Conservation (phyloP, 768 basidiomycete species). For the Hericium rajendrae region DNA sequence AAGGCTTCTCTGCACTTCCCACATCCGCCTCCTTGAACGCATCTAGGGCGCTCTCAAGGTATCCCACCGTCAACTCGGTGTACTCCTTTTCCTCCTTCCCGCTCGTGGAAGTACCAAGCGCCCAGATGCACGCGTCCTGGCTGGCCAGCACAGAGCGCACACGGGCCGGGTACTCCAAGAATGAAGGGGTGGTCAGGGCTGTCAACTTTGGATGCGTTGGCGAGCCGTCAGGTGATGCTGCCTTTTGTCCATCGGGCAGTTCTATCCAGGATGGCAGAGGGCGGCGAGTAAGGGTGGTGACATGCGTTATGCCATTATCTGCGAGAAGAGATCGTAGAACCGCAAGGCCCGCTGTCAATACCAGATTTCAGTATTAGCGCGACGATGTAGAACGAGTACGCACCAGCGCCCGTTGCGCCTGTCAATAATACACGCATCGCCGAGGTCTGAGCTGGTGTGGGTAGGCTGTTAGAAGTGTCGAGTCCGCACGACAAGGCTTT, state of each 20-base stretch:
- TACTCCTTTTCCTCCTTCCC: slow-evolving; percentile 13
- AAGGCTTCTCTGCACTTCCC: slow-evolving; percentile 14
- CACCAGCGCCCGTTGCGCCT: slow-evolving; percentile 12
- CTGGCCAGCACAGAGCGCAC: slow-evolving; percentile 11
- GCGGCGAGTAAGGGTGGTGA: slow-evolving; percentile 19
- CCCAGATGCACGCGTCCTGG: slow-evolving; percentile 21
- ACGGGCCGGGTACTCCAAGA: slow-evolving; percentile 10
- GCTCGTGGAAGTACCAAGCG: slow-evolving; percentile 11
- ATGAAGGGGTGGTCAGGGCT: slow-evolving; percentile 14
- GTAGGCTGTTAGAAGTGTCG: too few relatives aligned
- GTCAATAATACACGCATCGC: slow-evolving; percentile 7
- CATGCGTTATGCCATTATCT: slow-evolving; percentile 9
- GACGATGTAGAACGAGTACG: background rate
- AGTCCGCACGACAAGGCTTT: too few relatives aligned
- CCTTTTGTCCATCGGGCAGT: slow-evolving; percentile 3
- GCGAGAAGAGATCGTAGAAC: slow-evolving; percentile 13
- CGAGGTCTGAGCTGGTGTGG: background rate
- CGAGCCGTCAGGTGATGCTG: background rate
- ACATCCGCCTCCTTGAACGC: slow-evolving; percentile 6
- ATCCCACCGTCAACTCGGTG: slow-evolving; percentile 19
- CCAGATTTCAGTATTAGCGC: background rate
- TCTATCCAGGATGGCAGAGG: slow-evolving; percentile 14
- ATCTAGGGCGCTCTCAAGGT: slow-evolving; percentile 8
- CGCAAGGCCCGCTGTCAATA: slow-evolving; percentile 16
- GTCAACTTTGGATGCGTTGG: slow-evolving; percentile 14